Percentiles rank a stretch among this genome's conserved stretches.
Conservation (phyloP, 2,329 filamentous ascomycete genomes). For the Cadophora luteo-olivacea region DNA sequence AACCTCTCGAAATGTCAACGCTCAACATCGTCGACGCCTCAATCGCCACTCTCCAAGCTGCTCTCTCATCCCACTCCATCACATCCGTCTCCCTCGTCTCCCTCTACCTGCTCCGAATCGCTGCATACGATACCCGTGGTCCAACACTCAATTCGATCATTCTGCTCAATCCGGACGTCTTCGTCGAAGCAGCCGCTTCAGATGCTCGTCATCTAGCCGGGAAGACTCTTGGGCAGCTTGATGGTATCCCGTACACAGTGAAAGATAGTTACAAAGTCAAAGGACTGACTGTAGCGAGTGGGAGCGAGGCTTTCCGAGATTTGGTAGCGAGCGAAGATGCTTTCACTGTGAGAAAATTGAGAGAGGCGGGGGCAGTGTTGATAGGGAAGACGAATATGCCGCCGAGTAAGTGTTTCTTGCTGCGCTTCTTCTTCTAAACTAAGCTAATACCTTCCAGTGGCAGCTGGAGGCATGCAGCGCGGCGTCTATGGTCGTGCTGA, state of each 20-base stretch:
- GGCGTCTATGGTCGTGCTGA: constrained; percentile 62
- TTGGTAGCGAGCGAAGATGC: constrained; percentile 59
- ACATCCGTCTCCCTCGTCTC: background rate
- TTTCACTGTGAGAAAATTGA: constrained; percentile 54
- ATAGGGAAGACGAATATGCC: constrained; percentile 66
- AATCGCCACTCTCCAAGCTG: background rate
- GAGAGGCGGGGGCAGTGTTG: constrained; percentile 56
- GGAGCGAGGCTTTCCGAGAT: constrained; percentile 59
- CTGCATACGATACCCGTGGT: background rate
- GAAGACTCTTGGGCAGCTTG: constrained; percentile 43
- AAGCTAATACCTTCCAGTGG: constrained; percentile 46
- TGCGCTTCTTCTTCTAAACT: background rate
- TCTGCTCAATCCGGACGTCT: background rate
- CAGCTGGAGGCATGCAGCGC: constrained; percentile 62
- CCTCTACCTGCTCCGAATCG: background rate
- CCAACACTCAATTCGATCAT: background rate
- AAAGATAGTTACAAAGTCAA: constrained; percentile 64
- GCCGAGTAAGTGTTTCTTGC: constrained; percentile 45
- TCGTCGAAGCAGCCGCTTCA: background rate
- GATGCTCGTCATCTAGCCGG: background rate
- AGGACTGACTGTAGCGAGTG: constrained; percentile 59
- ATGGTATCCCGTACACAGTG: constrained; percentile 61
- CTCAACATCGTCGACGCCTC: background rate
- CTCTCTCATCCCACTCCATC: background rate
- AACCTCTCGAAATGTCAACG: background rate